Evolutionary conservation across 306 rosid genomes (phyloP).

Genomic region (Malus asiatica): DNA sequence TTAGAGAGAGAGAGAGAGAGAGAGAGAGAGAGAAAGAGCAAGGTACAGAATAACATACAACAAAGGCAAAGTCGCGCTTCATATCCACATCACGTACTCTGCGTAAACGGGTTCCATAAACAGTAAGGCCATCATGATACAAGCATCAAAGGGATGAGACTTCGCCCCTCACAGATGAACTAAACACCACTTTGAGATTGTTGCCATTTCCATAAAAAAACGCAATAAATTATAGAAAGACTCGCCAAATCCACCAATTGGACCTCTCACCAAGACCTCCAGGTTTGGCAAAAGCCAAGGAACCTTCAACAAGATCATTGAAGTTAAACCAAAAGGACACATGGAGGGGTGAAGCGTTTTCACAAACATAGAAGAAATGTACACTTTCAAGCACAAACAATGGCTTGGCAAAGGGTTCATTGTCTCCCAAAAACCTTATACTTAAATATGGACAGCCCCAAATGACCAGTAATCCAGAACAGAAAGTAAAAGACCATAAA

Average conservation of each 20-base stretch:
- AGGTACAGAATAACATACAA: constrained; percentile 30
- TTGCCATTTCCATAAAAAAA: constrained; percentile 47
- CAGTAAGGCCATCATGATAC: constrained; percentile 54
- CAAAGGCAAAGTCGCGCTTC: constrained; percentile 52
- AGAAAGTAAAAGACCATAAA: background rate
- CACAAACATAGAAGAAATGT: constrained; percentile 12
- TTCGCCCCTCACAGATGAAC: constrained; percentile 54
- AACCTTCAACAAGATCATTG: constrained; percentile 58
- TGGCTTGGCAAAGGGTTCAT: constrained; percentile 6
- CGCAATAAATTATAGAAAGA: constrained; percentile 49
- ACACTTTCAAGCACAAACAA: constrained; percentile 12
- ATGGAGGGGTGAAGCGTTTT: constrained; percentile 24
- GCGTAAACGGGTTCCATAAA: constrained; percentile 49
- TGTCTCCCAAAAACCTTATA: background rate
- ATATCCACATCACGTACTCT: constrained; percentile 59
- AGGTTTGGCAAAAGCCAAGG: constrained; percentile 52
- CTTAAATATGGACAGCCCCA: background rate
- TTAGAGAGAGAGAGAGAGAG: background rate
- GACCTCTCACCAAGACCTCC: constrained; percentile 57
- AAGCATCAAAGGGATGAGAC: constrained; percentile 47
- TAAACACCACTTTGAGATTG: constrained; percentile 50
- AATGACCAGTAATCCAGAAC: background rate
- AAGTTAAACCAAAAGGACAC: constrained; percentile 47
- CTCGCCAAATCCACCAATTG: constrained; percentile 56
- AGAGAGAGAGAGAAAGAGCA: background rate